A percentile compares a stretch with the other conserved stretches of the same genome.
These are phyloP conservation scores for Lipomyces anomalus DNA, from an alignment of 805 yeast genomes.

Conservation along the genomic window DNA sequence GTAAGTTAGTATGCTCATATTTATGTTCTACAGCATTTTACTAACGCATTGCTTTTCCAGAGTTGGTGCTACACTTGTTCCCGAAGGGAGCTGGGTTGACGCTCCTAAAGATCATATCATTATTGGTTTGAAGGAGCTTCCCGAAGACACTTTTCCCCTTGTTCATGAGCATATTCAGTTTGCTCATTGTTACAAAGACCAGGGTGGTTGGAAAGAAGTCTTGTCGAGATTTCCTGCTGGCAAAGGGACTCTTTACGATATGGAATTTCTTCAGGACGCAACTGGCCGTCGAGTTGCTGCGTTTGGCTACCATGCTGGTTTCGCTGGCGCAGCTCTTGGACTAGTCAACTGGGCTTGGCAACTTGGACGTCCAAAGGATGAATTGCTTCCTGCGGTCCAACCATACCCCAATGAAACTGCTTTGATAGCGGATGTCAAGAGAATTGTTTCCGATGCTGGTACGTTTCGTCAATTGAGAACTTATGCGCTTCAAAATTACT, in stretches of 20 bases:
- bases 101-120: constrained; percentile 91
- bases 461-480: too few species aligned
- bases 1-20: constrained; percentile 8
- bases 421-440: constrained; percentile 65
- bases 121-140: constrained; percentile 90
- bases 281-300: constrained; percentile 99
- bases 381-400: constrained; percentile 69
- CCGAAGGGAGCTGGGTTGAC: constrained; percentile 84
- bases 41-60: constrained; percentile 25
- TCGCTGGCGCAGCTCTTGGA: constrained; percentile 98
- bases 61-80: constrained; percentile 84
- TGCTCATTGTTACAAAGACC: constrained; percentile 98
- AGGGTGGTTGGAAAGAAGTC: constrained; percentile 95
- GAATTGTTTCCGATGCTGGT: constrained; percentile 25
- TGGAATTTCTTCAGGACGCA: constrained; percentile 90
- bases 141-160: constrained; percentile 86
- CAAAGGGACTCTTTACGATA: constrained; percentile 82
- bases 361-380: constrained; percentile 59
- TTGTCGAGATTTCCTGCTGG: constrained; percentile 85
- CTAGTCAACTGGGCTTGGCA: constrained; percentile 91
- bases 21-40: not conserved
- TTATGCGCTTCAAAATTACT: too few species aligned
- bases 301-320: constrained; percentile 99
- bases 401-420: constrained; percentile 79
- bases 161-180: constrained; percentile 95